These are phyloP conservation scores for Colletotrichum agaves DNA, from an alignment of 2,329 filamentous ascomycete genomes.

Conservation along the genomic window DNA sequence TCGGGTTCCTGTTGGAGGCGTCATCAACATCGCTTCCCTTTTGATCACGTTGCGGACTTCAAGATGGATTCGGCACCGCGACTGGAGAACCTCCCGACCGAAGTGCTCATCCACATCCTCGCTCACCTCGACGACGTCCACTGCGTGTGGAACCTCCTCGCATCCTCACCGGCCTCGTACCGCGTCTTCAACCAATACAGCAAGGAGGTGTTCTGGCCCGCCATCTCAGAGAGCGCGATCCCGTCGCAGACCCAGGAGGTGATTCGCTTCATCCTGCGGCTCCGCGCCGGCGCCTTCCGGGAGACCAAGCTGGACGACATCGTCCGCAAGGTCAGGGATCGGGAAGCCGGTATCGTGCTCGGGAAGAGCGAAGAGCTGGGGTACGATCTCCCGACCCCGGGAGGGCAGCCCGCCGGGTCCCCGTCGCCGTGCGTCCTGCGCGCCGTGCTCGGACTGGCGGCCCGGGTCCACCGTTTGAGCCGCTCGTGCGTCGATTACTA, in stretches of 20 bases:
- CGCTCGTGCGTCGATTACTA: constrained; percentile 8
- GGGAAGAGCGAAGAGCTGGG: constrained; percentile 19
- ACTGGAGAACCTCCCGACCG: constrained; percentile 22
- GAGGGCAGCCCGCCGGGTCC: background rate
- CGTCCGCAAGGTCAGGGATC: constrained; percentile 10
- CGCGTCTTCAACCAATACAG: constrained; percentile 23
- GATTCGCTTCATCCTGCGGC: constrained; percentile 12
- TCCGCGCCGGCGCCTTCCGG: constrained; percentile 19
- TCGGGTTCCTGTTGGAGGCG: too few species aligned
- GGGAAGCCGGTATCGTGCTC: constrained; percentile 26
- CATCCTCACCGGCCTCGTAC: constrained; percentile 12
- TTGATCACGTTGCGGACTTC: background rate
- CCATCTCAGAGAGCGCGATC: constrained; percentile 1
- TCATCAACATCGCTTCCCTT: background rate
- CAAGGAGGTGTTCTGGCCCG: constrained; percentile 15
- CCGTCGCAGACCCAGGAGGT: constrained; percentile 23
- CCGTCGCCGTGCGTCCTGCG: constrained; percentile 3
- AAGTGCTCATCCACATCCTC: constrained; percentile 27
- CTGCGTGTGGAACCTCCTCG: constrained; percentile 23
- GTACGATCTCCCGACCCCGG: constrained; percentile 1
- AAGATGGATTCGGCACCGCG: background rate
- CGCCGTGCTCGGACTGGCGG: background rate
- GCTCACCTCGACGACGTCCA: constrained; percentile 18
- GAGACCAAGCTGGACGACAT: background rate
- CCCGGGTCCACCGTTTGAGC: constrained; percentile 7